Conservation (phyloP, 2,329 filamentous ascomycete genomes). For the Tolypocladium cylindrosporum region DNA sequence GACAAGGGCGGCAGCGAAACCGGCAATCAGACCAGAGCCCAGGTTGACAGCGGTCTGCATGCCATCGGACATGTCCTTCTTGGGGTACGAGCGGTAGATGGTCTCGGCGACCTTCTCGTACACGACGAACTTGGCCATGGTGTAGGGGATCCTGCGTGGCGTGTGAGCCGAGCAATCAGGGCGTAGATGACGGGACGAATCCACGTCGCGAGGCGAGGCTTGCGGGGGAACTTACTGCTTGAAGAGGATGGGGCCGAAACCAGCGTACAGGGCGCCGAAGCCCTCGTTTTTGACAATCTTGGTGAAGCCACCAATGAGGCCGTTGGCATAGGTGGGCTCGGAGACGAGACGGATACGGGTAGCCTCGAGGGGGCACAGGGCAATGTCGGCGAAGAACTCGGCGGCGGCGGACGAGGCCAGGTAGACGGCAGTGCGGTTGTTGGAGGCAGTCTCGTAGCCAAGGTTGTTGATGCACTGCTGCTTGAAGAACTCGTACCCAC, state of each 20-base stretch:
- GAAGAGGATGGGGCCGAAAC: conserved; percentile 79
- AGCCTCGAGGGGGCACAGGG: conserved; percentile 84
- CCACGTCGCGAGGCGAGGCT: neutral
- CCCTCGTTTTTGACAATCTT: conserved; percentile 81
- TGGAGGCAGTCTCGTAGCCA: conserved; percentile 65
- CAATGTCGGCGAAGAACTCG: conserved; percentile 66
- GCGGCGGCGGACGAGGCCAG: conserved; percentile 57
- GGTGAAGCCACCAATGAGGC: conserved; percentile 66
- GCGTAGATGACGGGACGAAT: neutral
- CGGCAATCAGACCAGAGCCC: conserved; percentile 38
- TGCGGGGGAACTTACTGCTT: conserved; percentile 24
- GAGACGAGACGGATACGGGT: conserved; percentile 91
- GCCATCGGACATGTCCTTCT: conserved; percentile 55
- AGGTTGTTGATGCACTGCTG: conserved; percentile 74
- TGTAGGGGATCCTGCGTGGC: conserved; percentile 66
- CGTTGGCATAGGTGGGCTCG: conserved; percentile 74
- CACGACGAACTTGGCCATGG: conserved; percentile 91
- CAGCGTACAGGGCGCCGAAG: conserved; percentile 79
- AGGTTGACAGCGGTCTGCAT: conserved; percentile 76
- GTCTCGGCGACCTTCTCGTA: conserved; percentile 80
- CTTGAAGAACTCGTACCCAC: conserved; percentile 96
- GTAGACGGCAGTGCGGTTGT: conserved; percentile 77
- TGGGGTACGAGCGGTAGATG: conserved; percentile 61
- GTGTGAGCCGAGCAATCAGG: neutral
- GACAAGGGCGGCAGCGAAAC: conserved; percentile 80